phyloP scores from a whole-genome alignment of 1,284 basidiomycete genomes.

The Trichosporon sp. region DNA sequence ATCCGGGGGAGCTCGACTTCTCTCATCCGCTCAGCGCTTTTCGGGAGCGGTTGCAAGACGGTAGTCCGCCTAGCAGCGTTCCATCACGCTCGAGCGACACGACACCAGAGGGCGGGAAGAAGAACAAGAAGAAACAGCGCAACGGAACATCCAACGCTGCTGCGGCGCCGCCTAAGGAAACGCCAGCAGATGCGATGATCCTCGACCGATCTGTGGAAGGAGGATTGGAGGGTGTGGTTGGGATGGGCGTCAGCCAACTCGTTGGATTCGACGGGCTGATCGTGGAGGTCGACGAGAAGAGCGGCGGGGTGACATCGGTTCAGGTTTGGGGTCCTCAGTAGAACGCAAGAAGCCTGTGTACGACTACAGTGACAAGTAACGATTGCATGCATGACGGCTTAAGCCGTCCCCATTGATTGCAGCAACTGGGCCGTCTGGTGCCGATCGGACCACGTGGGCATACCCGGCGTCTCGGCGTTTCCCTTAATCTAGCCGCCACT shows the following conservation, averaged over 20 bases:
- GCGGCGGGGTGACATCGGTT: constrained; percentile 53
- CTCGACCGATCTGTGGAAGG: constrained; percentile 73
- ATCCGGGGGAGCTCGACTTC: constrained; percentile 20
- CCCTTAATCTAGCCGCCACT: constrained; percentile 2
- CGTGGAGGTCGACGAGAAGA: constrained; percentile 65
- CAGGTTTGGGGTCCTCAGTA: constrained; percentile 25
- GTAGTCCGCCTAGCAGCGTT: neutral
- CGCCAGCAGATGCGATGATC: constrained; percentile 58
- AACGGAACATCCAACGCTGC: neutral
- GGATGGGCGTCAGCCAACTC: constrained; percentile 46
- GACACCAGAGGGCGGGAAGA: neutral
- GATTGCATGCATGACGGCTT: constrained; percentile 7
- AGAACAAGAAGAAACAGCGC: constrained; percentile 9
- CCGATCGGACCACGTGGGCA: neutral
- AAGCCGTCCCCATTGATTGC: neutral
- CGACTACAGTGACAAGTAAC: neutral
- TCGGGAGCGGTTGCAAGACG: constrained; percentile 1
- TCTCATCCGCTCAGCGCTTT: constrained; percentile 27
- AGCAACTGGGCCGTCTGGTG: neutral
- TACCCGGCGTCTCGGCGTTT: constrained; percentile 4
- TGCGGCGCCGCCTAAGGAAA: constrained; percentile 52
- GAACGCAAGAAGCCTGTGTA: neutral
- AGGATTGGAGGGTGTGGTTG: constrained; percentile 51
- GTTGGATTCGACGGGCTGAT: constrained; percentile 76
- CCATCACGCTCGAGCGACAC: neutral